A percentile compares a stretch with the other conserved stretches of the same genome.
phyloP scores from a whole-genome alignment of 2,329 filamentous ascomycete genomes.

The Juglanconis oblonga region DNA sequence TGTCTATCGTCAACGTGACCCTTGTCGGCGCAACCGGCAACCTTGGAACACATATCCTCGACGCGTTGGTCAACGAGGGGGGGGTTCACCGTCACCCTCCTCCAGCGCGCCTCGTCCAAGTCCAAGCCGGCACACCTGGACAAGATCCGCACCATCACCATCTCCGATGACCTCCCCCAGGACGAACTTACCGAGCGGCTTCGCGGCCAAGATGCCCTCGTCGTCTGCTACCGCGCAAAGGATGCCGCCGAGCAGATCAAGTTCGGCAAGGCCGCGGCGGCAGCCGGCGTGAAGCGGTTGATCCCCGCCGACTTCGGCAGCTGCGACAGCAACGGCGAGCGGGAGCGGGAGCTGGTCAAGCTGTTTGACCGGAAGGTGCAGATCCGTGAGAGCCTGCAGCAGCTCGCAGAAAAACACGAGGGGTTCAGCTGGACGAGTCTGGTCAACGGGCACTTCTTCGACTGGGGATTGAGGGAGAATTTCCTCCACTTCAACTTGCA shows the following conservation, averaged over 20 bases:
- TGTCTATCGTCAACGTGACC: conserved; percentile 33
- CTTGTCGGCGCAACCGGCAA: conserved; percentile 37
- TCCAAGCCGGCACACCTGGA: conserved; percentile 22
- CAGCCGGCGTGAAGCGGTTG: conserved; percentile 33
- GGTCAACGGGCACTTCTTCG: conserved; percentile 39
- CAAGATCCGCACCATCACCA: conserved; percentile 21
- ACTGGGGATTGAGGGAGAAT: conserved; percentile 35
- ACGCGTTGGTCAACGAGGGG: conserved; percentile 28
- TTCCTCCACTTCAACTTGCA: conserved; percentile 35
- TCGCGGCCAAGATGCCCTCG: conserved; percentile 33
- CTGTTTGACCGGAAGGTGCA: conserved; percentile 33
- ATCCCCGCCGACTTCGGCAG: conserved; percentile 41
- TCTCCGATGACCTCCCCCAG: conserved; percentile 30
- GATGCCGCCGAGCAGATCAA: conserved; percentile 30
- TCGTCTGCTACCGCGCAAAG: conserved; percentile 32
- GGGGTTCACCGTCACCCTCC: conserved; percentile 30
- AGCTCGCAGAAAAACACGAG: conserved; percentile 22
- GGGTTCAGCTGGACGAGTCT: conserved; percentile 36
- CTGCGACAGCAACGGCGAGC: conserved; percentile 32
- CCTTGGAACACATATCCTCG: conserved; percentile 32
- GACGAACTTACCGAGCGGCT: conserved; percentile 30
- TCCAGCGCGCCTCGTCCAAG: conserved; percentile 32
- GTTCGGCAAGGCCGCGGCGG: conserved; percentile 34
- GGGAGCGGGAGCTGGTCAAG: conserved; percentile 33
- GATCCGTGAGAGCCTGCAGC: conserved; percentile 30